Percentiles rank a stretch among this genome's conserved stretches.
Conservation (phyloP, 139 green algal genomes). For the Tetraselmis striata region DNA sequence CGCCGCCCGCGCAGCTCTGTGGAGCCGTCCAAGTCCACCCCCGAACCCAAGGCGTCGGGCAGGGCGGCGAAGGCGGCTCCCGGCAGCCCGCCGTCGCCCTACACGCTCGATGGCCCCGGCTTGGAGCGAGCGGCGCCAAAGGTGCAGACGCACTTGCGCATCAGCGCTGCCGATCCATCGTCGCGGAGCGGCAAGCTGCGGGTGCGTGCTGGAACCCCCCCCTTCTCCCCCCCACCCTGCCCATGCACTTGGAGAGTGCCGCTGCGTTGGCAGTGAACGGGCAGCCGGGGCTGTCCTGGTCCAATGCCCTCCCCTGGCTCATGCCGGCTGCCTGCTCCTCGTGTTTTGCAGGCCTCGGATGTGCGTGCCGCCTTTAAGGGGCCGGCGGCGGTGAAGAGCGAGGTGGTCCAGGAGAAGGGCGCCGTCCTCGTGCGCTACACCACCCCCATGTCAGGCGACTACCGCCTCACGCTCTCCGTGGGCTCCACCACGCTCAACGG, state of each 20-base stretch:
- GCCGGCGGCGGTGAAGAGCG: constrained; percentile 12
- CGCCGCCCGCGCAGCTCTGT: too few species aligned
- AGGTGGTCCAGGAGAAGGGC: constrained; percentile 18
- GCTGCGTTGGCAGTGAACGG: background rate
- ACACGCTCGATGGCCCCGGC: background rate
- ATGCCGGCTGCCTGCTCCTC: background rate
- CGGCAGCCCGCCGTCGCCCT: background rate
- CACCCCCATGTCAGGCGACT: constrained; percentile 20
- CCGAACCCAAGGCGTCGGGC: too few species aligned
- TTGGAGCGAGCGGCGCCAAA: background rate
- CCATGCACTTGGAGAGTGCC: background rate
- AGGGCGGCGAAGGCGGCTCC: too few species aligned
- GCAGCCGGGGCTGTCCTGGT: too few species aligned
- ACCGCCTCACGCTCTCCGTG: constrained; percentile 12
- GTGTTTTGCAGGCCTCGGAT: constrained; percentile 12
- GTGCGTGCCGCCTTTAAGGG: constrained; percentile 20
- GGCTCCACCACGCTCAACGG: constrained; percentile 3
- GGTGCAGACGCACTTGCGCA: background rate
- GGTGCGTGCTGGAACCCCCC: background rate
- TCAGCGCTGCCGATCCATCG: background rate
- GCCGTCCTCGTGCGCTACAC: constrained; percentile 15
- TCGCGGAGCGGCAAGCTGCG: background rate
- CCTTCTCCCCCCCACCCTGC: background rate
- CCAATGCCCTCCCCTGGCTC: too few species aligned
- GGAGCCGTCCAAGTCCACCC: too few species aligned